A percentile compares a stretch with the other conserved stretches of the same genome.
Evolutionary conservation across 2,329 filamentous ascomycete species (phyloP).

Genomic region (Alternaria sp.): DNA sequence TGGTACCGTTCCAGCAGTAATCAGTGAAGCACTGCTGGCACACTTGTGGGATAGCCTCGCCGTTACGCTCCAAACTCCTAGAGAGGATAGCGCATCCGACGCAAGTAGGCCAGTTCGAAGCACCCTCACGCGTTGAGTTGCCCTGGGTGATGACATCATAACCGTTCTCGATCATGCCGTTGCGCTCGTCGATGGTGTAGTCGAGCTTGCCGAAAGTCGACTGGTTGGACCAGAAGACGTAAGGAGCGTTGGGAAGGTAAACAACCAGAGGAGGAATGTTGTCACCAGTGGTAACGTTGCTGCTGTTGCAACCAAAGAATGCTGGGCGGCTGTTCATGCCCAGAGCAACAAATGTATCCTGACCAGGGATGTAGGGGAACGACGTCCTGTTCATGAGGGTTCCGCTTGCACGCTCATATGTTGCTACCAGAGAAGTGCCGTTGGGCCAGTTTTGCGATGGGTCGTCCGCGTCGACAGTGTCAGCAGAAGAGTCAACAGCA

Average conservation of each 20-base stretch:
- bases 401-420: constrained; percentile 72
- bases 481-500: constrained; percentile 79
- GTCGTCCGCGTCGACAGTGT: constrained; percentile 60
- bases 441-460: constrained; percentile 72
- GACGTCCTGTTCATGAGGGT: constrained; percentile 70
- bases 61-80: constrained; percentile 77
- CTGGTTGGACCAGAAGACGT: constrained; percentile 78
- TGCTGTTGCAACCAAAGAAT: constrained; percentile 80
- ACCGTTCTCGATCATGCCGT: constrained; percentile 86
- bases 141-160: constrained; percentile 84
- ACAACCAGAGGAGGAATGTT: constrained; percentile 74
- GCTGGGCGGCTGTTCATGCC: constrained; percentile 77
- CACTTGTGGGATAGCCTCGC: constrained; percentile 71
- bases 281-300: constrained; percentile 65
- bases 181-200: constrained; percentile 72
- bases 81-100: constrained; percentile 87
- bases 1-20: constrained; percentile 95
- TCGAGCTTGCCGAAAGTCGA: constrained; percentile 73
- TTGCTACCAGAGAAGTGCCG: constrained; percentile 76
- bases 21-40: constrained; percentile 79
- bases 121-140: constrained; percentile 75
- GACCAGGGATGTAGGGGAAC: constrained; percentile 77
- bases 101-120: constrained; percentile 76
- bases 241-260: constrained; percentile 88
- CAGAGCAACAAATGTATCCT: constrained; percentile 80